Percentiles rank a stretch among this genome's conserved stretches.
phyloP scores from a whole-genome alignment of 148 eudicot species.

The Fagopyrum homotropicum region DNA sequence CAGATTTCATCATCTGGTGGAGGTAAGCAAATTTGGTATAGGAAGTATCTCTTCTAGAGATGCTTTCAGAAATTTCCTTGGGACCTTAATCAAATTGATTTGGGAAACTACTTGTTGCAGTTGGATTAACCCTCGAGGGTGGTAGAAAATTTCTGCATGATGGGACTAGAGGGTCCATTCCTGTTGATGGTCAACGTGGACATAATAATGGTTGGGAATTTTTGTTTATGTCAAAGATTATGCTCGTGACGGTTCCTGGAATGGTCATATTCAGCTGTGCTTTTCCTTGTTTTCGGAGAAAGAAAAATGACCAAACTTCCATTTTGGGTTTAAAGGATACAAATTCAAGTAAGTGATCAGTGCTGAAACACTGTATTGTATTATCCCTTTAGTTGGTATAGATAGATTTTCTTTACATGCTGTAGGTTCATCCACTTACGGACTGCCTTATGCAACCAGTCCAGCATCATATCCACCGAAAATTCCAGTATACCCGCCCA shows the following conservation, averaged over 20 bases:
- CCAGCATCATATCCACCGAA: constrained; percentile 64
- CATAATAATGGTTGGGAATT: constrained; percentile 20
- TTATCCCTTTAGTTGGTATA: not conserved
- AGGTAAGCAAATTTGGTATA: not conserved
- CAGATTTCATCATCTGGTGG: constrained; percentile 9
- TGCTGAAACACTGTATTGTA: not conserved
- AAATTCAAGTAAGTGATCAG: constrained; percentile 47
- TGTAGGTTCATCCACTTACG: constrained; percentile 74
- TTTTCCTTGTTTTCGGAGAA: constrained; percentile 26
- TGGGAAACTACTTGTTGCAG: constrained; percentile 4
- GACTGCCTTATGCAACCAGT: constrained; percentile 45
- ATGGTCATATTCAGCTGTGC: constrained; percentile 52
- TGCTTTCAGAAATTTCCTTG: not conserved
- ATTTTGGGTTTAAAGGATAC: constrained; percentile 50
- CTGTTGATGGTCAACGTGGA: not conserved
- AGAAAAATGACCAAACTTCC: constrained; percentile 34
- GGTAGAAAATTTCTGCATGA: constrained; percentile 3
- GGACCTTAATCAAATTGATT: not conserved
- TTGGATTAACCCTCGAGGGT: not conserved
- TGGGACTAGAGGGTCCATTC: not conserved
- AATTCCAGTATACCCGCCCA: constrained; percentile 64
- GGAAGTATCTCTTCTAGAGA: not conserved
- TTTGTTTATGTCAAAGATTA: constrained; percentile 30
- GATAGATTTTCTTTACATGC: constrained; percentile 14
- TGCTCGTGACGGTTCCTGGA: constrained; percentile 60